Base-by-base conservation (phyloP, 2,329 filamentous ascomycete species). In the Trichoderma hamatum region DNA sequence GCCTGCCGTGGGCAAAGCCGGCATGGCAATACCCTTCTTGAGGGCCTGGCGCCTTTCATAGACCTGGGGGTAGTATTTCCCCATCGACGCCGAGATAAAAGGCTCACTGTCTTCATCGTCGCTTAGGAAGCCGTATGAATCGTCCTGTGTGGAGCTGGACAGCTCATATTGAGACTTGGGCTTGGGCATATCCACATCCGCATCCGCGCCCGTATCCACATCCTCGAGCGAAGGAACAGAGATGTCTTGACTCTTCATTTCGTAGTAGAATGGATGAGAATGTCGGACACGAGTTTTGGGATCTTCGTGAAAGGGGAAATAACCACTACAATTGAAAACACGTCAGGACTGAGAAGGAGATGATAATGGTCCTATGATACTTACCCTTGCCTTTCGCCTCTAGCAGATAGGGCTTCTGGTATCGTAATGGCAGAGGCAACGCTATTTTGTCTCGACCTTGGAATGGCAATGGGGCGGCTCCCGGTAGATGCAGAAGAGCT, bases 51-150 rank as follows among this genome's bases (percentile, higher is more conserved):
- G 62, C 32, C 79, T 80, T 72, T 88, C 85, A 73, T 88, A 89
- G 76, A 89, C 89, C 30, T 86, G 84, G 0, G 88, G 88, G 69
- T 89, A 88, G 73, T 89, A 90, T 77, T 89, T 89, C 28, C 88
- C 88, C 78, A 88, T 80, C 0, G 87, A 85, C 36, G 88, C 77
- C 4, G 81, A 77, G 21, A 43, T 30, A 34, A 55, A 58, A 13
- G 39, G 52, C 5, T 66, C 63, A 24, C 36, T 55, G 14, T 58
- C 63, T 36, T 58, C 63, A 21, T 65, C 62, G 19, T 56, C 52
- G 62, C 62, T 65, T 13, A 39, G 62, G 11, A 46, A 14, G 13
- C 51, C 54, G 24, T 43, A 46, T 10, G 61, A 30, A 26, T 26
- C 21, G 13, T 56, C 52, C 32, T 54, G 55, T 6, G 62, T 32